Base-by-base conservation (phyloP, 768 basidiomycete species). In the Sutorius australiensis region DNA sequence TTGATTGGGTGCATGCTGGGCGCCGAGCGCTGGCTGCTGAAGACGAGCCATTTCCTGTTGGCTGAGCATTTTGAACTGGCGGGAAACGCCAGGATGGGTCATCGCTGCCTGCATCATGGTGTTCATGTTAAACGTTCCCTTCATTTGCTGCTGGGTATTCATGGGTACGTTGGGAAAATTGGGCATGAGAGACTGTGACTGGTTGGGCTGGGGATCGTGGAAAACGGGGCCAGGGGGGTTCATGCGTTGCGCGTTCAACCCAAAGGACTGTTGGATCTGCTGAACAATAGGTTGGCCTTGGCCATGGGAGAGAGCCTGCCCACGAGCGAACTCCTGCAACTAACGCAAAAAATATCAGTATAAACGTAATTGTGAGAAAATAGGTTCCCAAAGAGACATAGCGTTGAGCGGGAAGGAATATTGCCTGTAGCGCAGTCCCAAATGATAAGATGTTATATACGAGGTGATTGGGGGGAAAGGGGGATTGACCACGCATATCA, bases 321-420 rank as follows among this genome's bases (percentile, higher is more conserved):
- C 73, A 55, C 77, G 71, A 51, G 76, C 56, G 48, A 79, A 65
- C 53, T 80, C 76, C 54, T 73, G 69, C 71, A 80, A 76, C 73
- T 77, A 61, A 53, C 24, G 62, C 53, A 47, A 57, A 54, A 62
- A 56, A 59, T 28, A 61, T 71, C 52, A 71, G 62, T 17, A 44
- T 30, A 51, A 48, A 50, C 53, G 54, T 59, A 60, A 62, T 61
- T 42, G 40, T 41, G 46, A 45, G 55, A 43, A 46, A 49, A 38
- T 39, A 36, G 30, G 34, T 32, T 49, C 52, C 32, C 31, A 33
- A 37, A 52, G 37, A 52, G 57, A 43, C 30, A 51, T 56, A 24
- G 46, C 37, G 46, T 53, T 32, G 41, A 24, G 43, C 45, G 50
- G 48, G 49, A 44, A 32, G 11, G 34, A 48, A 30, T 36, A 41